Base-by-base conservation (phyloP, 495 filamentous ascomycete genomes). In the Podospora pseudopauciseta region DNA sequence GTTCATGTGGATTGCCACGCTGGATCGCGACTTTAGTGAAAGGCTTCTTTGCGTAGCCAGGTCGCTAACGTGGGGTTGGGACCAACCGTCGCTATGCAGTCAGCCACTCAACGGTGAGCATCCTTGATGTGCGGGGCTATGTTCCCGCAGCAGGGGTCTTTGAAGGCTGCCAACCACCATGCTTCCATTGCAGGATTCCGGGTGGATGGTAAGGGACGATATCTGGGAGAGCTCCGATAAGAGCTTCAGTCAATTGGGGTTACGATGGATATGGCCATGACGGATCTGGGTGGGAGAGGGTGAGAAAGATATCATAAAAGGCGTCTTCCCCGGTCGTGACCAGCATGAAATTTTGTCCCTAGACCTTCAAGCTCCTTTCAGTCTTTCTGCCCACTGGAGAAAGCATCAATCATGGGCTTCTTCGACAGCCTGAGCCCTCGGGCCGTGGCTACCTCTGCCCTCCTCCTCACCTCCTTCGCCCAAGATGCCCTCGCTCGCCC, bases 361-460 rank as follows among this genome's bases (percentile, higher is more conserved):
- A 58, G n/a, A 58, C 55, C 55, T 26, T 26, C 55, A 58, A 58
- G 55, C 18, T 58, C 23, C 55, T 62, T 62, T 62, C 60, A 62
- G 30, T 28, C 60, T n/a, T 34, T 32, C 20, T 26, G 18, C 1
- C 27, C 60, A 30, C 23, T 27, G 11, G 60, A 4, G 60, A 62
- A n/a, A 30, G 26, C 30, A 20, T 59, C 60, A 64, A 60, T 57
- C 34, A 74, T 74, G 72, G 68, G 70, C 44, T 26, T 74, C 60
- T 61, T 74, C 60, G 59, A 72, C 61, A 49, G 54, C 65, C 61
- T 73, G 63, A 71, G 71, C 65, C 73, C 69, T n/a, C 58, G 69
- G 71, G 69, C 67, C 23, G 62, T 75, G 60, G 65, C 63, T 4
- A 44, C 71, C 55, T 75, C 71, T 11, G 67, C 58, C 26, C 64